These are phyloP conservation scores for Verticillium nubilum DNA, from an alignment of 2,329 filamentous ascomycete species.

Conservation along the genomic window DNA sequence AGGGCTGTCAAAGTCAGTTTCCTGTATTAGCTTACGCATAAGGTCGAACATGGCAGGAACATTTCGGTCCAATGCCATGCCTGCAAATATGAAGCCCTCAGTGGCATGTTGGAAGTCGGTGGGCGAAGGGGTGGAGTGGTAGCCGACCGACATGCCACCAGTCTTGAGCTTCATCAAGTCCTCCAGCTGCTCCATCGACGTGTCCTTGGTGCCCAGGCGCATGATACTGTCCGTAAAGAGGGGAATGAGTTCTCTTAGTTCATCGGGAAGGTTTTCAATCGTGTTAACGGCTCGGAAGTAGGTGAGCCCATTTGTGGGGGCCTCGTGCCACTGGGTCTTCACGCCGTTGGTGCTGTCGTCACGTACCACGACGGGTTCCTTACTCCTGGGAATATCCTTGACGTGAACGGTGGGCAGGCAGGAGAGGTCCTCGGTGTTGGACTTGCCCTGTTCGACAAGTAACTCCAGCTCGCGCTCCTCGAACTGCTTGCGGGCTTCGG, in stretches of 20 bases:
- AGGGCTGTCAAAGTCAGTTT: conserved; percentile 84
- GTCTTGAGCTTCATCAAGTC: conserved; percentile 96
- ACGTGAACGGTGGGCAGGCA: conserved; percentile 86
- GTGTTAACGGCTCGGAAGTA: conserved; percentile 90
- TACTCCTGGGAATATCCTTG: conserved; percentile 77
- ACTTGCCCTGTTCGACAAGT: conserved; percentile 75
- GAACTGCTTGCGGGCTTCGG: conserved; percentile 66
- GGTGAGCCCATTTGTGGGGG: conserved; percentile 89
- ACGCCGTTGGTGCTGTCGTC: conserved; percentile 63
- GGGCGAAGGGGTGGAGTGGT: conserved; percentile 77
- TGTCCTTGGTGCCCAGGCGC: conserved; percentile 82
- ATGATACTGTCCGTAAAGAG: conserved; percentile 90
- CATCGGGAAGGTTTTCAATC: conserved; percentile 73
- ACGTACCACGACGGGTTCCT: conserved; percentile 53
- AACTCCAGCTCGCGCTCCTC: conserved; percentile 75
- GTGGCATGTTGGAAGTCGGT: conserved; percentile 62
- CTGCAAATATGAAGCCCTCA: conserved; percentile 79
- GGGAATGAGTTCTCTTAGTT: conserved; percentile 78
- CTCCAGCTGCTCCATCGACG: conserved; percentile 91
- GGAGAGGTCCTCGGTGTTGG: conserved; percentile 77
- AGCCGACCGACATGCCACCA: conserved; percentile 79
- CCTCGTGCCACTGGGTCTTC: conserved; percentile 83
- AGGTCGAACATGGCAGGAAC: conserved; percentile 88
- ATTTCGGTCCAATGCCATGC: conserved; percentile 85
- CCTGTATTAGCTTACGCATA: conserved; percentile 70